Percentiles rank a stretch among this genome's conserved stretches.
These are phyloP conservation scores for Rhynchospora breviuscula DNA, from an alignment of 176 grass and related monocot species.

Conservation along the genomic window DNA sequence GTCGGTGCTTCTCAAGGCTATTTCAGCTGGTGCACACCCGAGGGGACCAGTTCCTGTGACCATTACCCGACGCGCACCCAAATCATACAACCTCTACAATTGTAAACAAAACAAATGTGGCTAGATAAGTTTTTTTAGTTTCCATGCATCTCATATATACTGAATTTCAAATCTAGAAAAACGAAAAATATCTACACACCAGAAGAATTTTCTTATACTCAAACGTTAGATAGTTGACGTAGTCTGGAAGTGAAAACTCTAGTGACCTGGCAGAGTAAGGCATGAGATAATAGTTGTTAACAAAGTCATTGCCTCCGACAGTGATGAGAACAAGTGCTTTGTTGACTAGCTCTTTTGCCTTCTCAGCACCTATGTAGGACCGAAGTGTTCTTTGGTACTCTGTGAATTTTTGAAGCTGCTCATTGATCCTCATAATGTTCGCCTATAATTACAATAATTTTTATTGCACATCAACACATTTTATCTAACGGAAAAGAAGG, in stretches of 20 bases:
- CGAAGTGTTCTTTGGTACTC: slow-evolving; percentile 56
- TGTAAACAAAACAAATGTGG: neutral
- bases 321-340: slow-evolving; percentile 50
- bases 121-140: neutral
- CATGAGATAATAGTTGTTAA: slow-evolving; percentile 58
- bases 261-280: slow-evolving; percentile 54
- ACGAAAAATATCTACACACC: slow-evolving; percentile 4
- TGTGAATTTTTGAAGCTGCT: slow-evolving; percentile 46
- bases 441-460: slow-evolving; percentile 21
- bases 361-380: slow-evolving; percentile 28
- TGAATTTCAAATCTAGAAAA: neutral
- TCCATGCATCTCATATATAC: neutral
- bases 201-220: slow-evolving; percentile 64
- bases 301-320: slow-evolving; percentile 62
- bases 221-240: slow-evolving; percentile 48
- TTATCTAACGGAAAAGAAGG: neutral
- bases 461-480: neutral
- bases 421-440: slow-evolving; percentile 46
- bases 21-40: slow-evolving; percentile 85
- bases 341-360: slow-evolving; percentile 36
- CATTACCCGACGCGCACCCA: slow-evolving; percentile 55
- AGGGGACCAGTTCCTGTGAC: slow-evolving; percentile 96
- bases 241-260: slow-evolving; percentile 72
- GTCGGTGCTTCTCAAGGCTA: slow-evolving; percentile 56
- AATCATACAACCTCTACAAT: slow-evolving; percentile 65